Conservation (phyloP, 345 rosid genomes). For the Mallotus nudiflorus region DNA sequence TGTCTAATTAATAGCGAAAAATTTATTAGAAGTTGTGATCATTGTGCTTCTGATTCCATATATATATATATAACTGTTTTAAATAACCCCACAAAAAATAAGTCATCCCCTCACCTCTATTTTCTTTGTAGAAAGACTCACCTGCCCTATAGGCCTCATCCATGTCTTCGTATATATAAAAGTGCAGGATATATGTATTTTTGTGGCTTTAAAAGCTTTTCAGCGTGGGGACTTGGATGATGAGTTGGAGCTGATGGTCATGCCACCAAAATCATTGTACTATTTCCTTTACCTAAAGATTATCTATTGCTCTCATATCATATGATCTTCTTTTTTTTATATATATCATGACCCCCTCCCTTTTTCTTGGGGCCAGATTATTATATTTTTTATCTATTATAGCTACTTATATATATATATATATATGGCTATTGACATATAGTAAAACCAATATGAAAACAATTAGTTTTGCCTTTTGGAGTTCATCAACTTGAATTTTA, state of each 20-base stretch:
- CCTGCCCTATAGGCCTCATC: background rate
- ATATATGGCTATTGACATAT: no score
- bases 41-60: constrained; percentile 7
- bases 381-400: no score
- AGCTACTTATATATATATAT: no score
- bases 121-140: constrained; percentile 2
- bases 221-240: constrained; percentile 14
- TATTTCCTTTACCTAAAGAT: background rate
- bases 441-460: no score
- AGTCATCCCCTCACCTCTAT: background rate
- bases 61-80: no score
- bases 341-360: no score
- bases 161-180: constrained; percentile 2
- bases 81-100: background rate
- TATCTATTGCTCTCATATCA: background rate
- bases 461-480: no score
- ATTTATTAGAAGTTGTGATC: background rate
- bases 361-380: no score
- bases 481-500: no score
- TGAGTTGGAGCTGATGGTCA: constrained; percentile 15
- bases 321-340: no score
- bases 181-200: background rate
- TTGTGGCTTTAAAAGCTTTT: constrained; percentile 5
- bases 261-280: constrained; percentile 21
- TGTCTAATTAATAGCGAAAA: no score